These are phyloP conservation scores for Salvia miltiorrhiza DNA, from an alignment of 257 asterid genomes.

Conservation along the genomic window DNA sequence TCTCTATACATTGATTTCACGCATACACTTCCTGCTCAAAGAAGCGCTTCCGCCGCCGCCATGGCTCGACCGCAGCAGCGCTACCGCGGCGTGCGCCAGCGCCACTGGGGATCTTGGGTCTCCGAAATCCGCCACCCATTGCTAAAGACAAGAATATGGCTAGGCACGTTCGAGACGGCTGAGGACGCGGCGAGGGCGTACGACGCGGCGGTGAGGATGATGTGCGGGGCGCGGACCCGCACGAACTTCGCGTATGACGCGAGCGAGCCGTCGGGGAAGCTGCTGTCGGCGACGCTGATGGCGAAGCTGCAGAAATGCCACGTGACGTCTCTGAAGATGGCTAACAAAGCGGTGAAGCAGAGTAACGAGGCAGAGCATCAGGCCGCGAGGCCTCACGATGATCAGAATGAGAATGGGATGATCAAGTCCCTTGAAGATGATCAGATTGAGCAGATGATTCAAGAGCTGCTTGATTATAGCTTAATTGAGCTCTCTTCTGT, in stretches of 20 bases:
- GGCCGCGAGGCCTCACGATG: no score
- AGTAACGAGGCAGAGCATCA: not conserved
- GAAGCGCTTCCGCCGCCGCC: not conserved
- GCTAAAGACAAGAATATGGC: constrained; percentile 85
- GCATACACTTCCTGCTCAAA: not conserved
- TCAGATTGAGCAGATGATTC: constrained; percentile 83
- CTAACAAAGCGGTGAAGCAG: constrained; percentile 18
- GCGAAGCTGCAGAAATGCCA: constrained; percentile 87
- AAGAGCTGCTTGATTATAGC: constrained; percentile 72
- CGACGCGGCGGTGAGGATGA: constrained; percentile 83
- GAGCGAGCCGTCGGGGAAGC: constrained; percentile 45
- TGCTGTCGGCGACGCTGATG: constrained; percentile 65
- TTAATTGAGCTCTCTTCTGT: constrained; percentile 61
- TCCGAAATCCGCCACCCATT: constrained; percentile 96
- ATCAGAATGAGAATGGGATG: constrained; percentile 11
- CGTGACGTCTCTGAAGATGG: constrained; percentile 52
- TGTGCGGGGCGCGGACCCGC: constrained; percentile 81
- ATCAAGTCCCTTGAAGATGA: constrained; percentile 59
- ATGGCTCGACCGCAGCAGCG: constrained; percentile 78
- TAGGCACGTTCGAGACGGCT: constrained; percentile 91
- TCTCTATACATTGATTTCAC: constrained; percentile 2
- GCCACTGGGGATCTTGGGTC: constrained; percentile 99
- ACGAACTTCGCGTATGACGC: constrained; percentile 65
- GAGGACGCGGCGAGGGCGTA: constrained; percentile 92
- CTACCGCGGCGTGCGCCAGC: constrained; percentile 86